phyloP scores from a whole-genome alignment of 345 rosid species.

The Rhodamnia rubescens region DNA sequence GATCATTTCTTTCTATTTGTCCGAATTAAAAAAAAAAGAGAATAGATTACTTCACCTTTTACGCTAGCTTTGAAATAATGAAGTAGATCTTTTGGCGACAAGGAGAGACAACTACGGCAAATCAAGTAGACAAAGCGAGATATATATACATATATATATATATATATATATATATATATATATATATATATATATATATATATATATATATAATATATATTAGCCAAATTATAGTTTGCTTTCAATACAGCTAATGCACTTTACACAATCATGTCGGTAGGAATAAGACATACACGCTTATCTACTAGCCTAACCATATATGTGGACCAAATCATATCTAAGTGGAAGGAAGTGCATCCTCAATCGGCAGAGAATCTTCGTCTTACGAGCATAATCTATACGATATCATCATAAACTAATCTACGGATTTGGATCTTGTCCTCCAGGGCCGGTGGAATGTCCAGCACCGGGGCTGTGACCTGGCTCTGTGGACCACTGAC shows the following conservation, averaged over 20 bases:
- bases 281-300: neutral
- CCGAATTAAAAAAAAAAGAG: neutral
- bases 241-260: neutral
- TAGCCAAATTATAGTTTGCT: neutral
- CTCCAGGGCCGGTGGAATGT: slow-evolving; percentile 25
- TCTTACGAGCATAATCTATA: neutral
- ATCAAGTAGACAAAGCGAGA: neutral
- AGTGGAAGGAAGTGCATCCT: neutral
- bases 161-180: too few species aligned
- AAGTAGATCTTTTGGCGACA: neutral
- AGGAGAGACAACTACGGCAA: neutral
- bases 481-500: slow-evolving; percentile 34
- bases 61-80: neutral
- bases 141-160: neutral
- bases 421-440: neutral
- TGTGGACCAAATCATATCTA: neutral
- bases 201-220: too few species aligned
- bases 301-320: neutral
- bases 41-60: neutral
- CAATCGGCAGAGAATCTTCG: neutral
- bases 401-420: neutral
- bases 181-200: too few species aligned
- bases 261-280: neutral
- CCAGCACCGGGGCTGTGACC: slow-evolving; percentile 57
- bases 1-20: neutral